Conservation (phyloP, 78 protist species). For the Dictyostelium discoideum region DNA sequence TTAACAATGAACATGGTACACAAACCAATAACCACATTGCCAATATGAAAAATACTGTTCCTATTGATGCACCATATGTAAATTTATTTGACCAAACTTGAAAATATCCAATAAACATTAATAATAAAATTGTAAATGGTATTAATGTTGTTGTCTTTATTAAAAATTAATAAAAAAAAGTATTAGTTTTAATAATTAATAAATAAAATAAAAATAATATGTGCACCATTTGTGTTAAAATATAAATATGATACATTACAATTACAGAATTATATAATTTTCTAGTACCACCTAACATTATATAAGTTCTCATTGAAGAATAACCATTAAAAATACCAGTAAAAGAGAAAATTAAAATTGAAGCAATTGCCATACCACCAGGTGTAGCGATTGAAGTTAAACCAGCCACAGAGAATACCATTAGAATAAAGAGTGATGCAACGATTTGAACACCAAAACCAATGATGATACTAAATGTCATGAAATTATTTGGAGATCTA, state of each 20-base stretch:
- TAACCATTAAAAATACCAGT: constrained; percentile 46
- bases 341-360: constrained; percentile 12
- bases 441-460: constrained; percentile 64
- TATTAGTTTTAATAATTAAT: too few species aligned
- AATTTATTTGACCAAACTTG: constrained; percentile 47
- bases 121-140: constrained; percentile 16
- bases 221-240: too few species aligned
- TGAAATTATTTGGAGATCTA: constrained; percentile 59
- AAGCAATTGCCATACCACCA: constrained; percentile 31
- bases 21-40: constrained; percentile 48
- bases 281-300: constrained; percentile 73
- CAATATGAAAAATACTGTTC: constrained; percentile 16
- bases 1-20: constrained; percentile 28
- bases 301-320: constrained; percentile 67
- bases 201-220: too few species aligned
- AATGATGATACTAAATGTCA: constrained; percentile 52
- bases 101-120: constrained; percentile 20
- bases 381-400: constrained; percentile 37
- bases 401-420: constrained; percentile 57
- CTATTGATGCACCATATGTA: constrained; percentile 21
- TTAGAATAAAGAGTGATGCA: not conserved
- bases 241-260: not conserved
- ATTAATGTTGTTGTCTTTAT: constrained; percentile 30
- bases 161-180: too few species aligned
- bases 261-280: constrained; percentile 30